Base-by-base conservation (phyloP, 352 stramenopile genomes). In the Globisporangium lucens region DNA sequence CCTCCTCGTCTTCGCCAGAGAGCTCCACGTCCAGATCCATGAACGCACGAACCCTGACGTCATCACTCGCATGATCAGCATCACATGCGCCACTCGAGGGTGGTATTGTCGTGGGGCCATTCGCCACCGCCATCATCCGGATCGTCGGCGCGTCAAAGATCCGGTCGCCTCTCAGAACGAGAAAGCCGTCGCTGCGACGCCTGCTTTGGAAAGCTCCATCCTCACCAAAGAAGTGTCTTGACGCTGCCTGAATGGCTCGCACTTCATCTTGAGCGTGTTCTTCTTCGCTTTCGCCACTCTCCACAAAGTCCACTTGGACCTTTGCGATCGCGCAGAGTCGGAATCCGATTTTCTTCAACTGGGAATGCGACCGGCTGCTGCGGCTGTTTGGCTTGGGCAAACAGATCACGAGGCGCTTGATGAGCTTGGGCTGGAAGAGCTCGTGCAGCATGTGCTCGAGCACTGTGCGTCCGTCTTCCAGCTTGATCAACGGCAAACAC, bases 131-230 rank as follows among this genome's bases (percentile, higher is more conserved):
- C 71, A 76, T 76, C 68, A 76, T 76, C 27, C 59, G 57, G 36
- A 76, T 63, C 20, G 71, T 74, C n/a, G 71, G 56, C 17, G 67
- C 67, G 33, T 76, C 67, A 22, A 76, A 76, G 56, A 63, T 59
- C 15, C 58, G 71, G 22, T 60, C 30, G 36, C 53, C 56, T n/a
- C 63, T 15, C 24, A 71, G 15, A 9, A 69, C 35, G 47, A 76
- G 43, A n/a, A 76, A 71, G 1, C 67, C 67, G 36, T 63, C 63
- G 33, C 67, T 74, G 12, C 8, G 58, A 66, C 20, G 58, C 22
- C 17, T 52, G 29, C n/a, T 58, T 33, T 49, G 62, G 35, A 4
- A 33, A 65, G 61, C 55, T 8, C 20, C 29, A 2, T 43, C 56
- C 4, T 51, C 4, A 27, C 12, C n/a, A 27, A 35, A 6, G 13